Evolutionary conservation across 2,329 filamentous ascomycete species (phyloP), one percentile per base, ranked within the genome.

Genomic region (Trichophyton simii): DNA sequence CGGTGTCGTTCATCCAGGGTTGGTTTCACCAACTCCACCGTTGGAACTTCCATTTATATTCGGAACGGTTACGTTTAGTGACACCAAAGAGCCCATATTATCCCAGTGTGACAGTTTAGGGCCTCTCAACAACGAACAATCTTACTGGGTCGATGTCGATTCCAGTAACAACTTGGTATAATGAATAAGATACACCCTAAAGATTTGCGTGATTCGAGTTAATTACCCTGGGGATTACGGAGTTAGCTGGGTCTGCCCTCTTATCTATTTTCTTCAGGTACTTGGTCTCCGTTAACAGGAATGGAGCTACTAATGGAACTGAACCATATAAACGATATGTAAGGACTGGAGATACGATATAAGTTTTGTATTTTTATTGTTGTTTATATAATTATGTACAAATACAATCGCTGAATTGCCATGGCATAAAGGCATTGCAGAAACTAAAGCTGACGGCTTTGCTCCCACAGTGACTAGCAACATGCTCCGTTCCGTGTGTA

Each of bases 71-170:
- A 60, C 28, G 57, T 1, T 59, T 46, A 46, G 9, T 9, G 25
- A 36, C 55, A 41, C 11, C 20, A 22, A 41, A 54, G 44, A 31
- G 38, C 3, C 34, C 44, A 7, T 31, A 2, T 15, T 42, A 15
- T 28, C n/a, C 11, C 20, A 46, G 57, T 52, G 48, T 36, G 57
- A 57, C 18, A 38, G 57, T 13, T 38, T 54, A 15, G 57, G 61
- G 58, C 58, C 59, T 15, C 57, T 63, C 20, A 61, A 60, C 34
- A 34, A 63, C 31, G 57, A 41, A 36, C 31, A 46, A 15, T 48
- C 55, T 18, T 69, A 70, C 61, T 62, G 66, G 62, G 22, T 73
- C 61, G 68, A 72, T 59, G 60, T 69, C 25, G 71, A 72, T 59
- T 65, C 66, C 31, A 62, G 66, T 41, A 64, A 46, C 48, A 66